A percentile compares a stretch with the other conserved stretches of the same genome.
Evolutionary conservation across 1,139 yeast species (phyloP).

Genomic region (Geotrichum fermentans): DNA sequence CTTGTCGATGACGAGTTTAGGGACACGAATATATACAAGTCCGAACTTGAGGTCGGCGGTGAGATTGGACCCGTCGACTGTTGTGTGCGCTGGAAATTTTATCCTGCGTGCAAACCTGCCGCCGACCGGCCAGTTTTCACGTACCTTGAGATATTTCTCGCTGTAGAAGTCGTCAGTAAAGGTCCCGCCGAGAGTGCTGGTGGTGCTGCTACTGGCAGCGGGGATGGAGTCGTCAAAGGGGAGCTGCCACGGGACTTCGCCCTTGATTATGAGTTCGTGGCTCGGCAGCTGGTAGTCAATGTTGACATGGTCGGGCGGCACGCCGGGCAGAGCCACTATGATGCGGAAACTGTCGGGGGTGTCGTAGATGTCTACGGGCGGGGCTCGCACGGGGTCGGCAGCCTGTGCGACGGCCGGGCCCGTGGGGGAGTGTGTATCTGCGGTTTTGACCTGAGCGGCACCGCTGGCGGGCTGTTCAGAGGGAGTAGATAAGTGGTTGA

Average conservation of each 20-base stretch:
- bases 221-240: not conserved
- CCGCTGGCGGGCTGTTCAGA: not conserved
- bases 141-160: conserved; percentile 3
- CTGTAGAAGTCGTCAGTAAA: not conserved
- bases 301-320: conserved; percentile 5
- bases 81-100: conserved; percentile 7
- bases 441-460: not conserved
- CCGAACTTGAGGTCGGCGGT: conserved; percentile 13
- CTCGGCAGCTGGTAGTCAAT: conserved; percentile 4
- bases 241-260: conserved; percentile 7
- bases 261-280: conserved; percentile 8
- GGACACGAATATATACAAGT: conserved; percentile 7
- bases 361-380: conserved; percentile 12
- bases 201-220: not conserved
- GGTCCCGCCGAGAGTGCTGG: not conserved
- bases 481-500: not conserved
- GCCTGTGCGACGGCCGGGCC: not conserved
- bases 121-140: conserved; percentile 10
- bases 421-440: not conserved
- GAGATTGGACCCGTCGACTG: conserved; percentile 8
- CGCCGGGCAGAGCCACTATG: conserved; percentile 11
- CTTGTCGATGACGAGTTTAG: too few relatives aligned
- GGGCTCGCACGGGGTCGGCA: not conserved
- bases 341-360: conserved; percentile 9
- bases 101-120: conserved; percentile 2